Evolutionary conservation across 2,329 filamentous ascomycete genomes (phyloP).

Genomic region (Zarea fungicola): DNA sequence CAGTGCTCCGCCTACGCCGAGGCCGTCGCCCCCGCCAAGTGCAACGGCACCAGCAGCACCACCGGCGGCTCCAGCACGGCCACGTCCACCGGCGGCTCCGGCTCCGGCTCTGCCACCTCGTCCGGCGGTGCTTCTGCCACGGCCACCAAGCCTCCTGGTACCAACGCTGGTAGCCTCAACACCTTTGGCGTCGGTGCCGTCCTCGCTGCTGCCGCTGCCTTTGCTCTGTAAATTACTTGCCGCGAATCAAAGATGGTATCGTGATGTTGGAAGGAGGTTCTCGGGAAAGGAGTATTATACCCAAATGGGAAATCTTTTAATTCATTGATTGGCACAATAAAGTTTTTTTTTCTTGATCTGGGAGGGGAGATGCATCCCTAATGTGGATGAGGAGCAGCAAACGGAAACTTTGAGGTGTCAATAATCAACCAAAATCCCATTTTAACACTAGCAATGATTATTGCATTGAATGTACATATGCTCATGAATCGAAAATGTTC

Average conservation of each 20-base stretch:
- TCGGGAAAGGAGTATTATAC: too few species aligned
- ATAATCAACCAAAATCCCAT: background rate
- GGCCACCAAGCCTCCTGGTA: conserved; percentile 13
- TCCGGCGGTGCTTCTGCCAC: conserved; percentile 15
- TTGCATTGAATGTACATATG: too few species aligned
- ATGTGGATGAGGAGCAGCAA: background rate
- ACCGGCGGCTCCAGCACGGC: background rate
- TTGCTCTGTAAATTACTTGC: conserved; percentile 22
- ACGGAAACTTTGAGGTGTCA: background rate
- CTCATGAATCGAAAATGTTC: too few species aligned
- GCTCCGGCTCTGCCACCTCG: conserved; percentile 8
- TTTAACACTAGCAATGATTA: background rate
- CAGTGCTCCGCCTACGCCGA: conserved; percentile 41
- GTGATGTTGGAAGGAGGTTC: too few species aligned
- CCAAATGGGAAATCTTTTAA: too few species aligned
- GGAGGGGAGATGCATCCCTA: background rate
- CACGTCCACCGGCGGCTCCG: conserved; percentile 14
- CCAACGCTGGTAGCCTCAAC: conserved; percentile 21
- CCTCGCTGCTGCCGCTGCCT: conserved; percentile 24
- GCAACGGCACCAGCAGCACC: conserved; percentile 15
- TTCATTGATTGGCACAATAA: too few species aligned
- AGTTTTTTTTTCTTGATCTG: background rate
- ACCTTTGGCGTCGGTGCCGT: conserved; percentile 24
- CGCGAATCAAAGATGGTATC: too few species aligned
- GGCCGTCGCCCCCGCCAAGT: conserved; percentile 18